Evolutionary conservation across 768 basidiomycete species (phyloP), one percentile per base, ranked within the genome.

Genomic region (Mrakia gelida): DNA sequence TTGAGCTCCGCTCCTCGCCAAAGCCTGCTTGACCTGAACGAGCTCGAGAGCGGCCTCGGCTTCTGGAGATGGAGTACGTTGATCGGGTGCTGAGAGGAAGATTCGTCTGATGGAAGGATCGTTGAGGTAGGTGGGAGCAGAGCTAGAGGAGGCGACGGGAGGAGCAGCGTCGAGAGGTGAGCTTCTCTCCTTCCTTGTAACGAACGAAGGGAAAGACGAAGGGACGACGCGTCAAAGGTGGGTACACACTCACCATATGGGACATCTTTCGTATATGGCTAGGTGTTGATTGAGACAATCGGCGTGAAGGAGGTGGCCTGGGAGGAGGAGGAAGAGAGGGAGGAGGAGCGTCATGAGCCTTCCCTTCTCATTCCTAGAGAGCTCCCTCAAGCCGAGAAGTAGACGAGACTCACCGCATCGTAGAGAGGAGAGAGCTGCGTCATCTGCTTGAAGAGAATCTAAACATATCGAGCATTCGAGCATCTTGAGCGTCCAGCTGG

Each of bases 91-190:
- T n/a, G 59, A 26, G 26, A 59, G 59, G 26, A 8, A 59, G 10
- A 59, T 59, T 26, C 59, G 59, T n/a, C 59, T 5, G 2, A 59
- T 59, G 23, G 59, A n/a, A 8, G 59, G 59, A 15, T 59, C 59
- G n/a, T 59, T 59, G 59, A 23, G 7, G 59, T 59, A 26, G 59
- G n/a, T 59, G 26, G 59, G 4, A 59, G 59, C 59, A 28, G 59
- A n/a, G 59, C 59, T 59, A 23, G 23, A 28, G 26, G n/a, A 28
- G n/a, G n/a, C n/a, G n/a, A n/a, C n/a, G n/a, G n/a, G n/a, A n/a
- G n/a, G n/a, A n/a, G n/a, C n/a, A n/a, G n/a, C n/a, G n/a, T n/a
- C 45, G 45, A 45, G 45, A 59, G 59, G 59, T 59, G 59, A 59
- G 59, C 59, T 59, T 18, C 13, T 49, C 45, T 49, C 45, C 45